These are phyloP conservation scores for Ceratopteris richardii DNA, from an alignment of 75 land plant species.

Conservation along the genomic window DNA sequence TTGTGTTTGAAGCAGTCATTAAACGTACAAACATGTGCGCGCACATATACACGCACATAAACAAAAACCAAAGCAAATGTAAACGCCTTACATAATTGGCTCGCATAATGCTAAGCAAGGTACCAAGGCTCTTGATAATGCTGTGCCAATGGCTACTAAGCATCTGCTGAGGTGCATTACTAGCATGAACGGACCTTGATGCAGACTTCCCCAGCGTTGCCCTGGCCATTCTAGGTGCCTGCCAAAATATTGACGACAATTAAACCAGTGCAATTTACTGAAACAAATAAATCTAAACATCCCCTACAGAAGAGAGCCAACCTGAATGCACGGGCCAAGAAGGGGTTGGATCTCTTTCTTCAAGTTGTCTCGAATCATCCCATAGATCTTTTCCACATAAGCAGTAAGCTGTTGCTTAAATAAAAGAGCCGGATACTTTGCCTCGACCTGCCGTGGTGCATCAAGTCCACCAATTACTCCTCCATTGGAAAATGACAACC, in stretches of 20 bases:
- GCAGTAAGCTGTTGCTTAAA: slow-evolving; percentile 99
- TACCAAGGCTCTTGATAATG: slow-evolving; percentile 79
- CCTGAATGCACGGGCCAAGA: slow-evolving; percentile 95
- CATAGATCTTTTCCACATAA: slow-evolving; percentile 97
- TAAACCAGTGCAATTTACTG: too few species aligned
- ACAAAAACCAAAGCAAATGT: too few species aligned
- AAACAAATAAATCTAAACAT: not conserved
- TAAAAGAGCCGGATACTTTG: slow-evolving; percentile 95
- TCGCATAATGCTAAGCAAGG: slow-evolving; percentile 70
- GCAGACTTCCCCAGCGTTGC: slow-evolving; percentile 80
- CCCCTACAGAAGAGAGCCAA: slow-evolving; percentile 8
- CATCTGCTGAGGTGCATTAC: slow-evolving; percentile 58
- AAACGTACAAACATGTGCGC: too few species aligned
- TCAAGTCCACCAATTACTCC: slow-evolving; percentile 65
- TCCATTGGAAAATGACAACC: slow-evolving; percentile 63
- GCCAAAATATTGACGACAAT: not conserved
- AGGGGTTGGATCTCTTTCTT: slow-evolving; percentile 92
- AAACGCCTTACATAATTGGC: slow-evolving; percentile 79
- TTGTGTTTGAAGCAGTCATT: too few species aligned
- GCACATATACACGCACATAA: too few species aligned
- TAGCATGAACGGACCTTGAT: slow-evolving; percentile 53
- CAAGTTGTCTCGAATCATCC: slow-evolving; percentile 93
- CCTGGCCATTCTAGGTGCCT: slow-evolving; percentile 96
- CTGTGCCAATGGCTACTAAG: slow-evolving; percentile 97
- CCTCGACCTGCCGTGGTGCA: slow-evolving; percentile 82